Conservation (phyloP, 306 rosid species). For the Cercis canadensis region DNA sequence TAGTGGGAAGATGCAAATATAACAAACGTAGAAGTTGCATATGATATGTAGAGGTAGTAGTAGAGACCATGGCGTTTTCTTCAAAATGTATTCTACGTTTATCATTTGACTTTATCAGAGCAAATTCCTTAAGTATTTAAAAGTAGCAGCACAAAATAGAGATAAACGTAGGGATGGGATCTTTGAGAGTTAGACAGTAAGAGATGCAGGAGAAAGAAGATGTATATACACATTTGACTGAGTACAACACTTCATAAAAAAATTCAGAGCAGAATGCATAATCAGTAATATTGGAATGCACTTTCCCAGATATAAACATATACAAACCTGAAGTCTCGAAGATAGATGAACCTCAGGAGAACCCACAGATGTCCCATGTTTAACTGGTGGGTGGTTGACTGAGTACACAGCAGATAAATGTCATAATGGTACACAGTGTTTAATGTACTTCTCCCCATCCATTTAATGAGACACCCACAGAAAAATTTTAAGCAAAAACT, state of each 20-base stretch:
- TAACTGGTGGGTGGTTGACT: slow-evolving; percentile 79
- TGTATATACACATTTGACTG: too few species aligned
- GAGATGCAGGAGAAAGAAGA: too few species aligned
- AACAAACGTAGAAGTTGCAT: too few species aligned
- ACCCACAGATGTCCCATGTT: slow-evolving; percentile 88
- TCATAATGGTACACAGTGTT: slow-evolving; percentile 59
- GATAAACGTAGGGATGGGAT: slow-evolving; percentile 15
- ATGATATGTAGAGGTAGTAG: too few species aligned
- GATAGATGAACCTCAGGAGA: slow-evolving; percentile 95
- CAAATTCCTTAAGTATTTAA: not conserved
- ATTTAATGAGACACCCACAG: slow-evolving; percentile 93
- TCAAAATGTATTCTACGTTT: too few species aligned
- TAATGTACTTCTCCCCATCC: slow-evolving; percentile 44
- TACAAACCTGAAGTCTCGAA: slow-evolving; percentile 81
- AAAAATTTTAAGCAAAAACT: slow-evolving; percentile 93
- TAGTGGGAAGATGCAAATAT: too few species aligned
- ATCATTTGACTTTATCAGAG: too few species aligned
- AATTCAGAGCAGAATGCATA: too few species aligned
- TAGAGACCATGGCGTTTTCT: too few species aligned
- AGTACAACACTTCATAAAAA: too few species aligned
- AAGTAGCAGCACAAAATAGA: slow-evolving; percentile 7
- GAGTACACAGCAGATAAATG: slow-evolving; percentile 80
- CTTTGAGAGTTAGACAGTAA: slow-evolving; percentile 20
- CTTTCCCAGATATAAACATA: slow-evolving; percentile 16
- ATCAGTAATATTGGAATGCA: too few species aligned